Base-by-base conservation (phyloP, 2,329 filamentous ascomycete species). In the Fusarium sp. region DNA sequence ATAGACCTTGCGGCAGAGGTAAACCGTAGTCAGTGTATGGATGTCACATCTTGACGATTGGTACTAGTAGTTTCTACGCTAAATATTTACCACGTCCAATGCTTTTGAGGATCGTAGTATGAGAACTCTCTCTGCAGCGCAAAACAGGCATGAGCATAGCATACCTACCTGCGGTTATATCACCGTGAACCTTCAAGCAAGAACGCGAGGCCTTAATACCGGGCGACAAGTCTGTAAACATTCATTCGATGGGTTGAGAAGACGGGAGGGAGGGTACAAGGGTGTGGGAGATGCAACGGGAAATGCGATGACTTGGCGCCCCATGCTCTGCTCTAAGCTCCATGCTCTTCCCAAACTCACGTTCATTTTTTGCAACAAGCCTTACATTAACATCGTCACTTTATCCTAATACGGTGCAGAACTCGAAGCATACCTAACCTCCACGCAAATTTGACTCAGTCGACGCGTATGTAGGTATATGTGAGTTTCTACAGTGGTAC, bases 221-320 rank as follows among this genome's bases (percentile, higher is more conserved):
- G 14, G 48, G 56, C 49, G 53, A 71, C 59, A 40, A 71, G 58
- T 55, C 49, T 51, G 51, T 61, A 55, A 51, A 59, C 37, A 60
- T 57, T 46, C 25, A 23, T 58, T 63, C 43, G 34, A 69, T 37
- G 34, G 34, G 34, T 68, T 57, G 50, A 72, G 62, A 73, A 59
- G 65, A 75, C 49, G 65, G 73, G 72, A 60, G 65, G 71, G 74
- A 56, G 49, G 49, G 68, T 71, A 59, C 56, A 71, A 69, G 64
- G 68, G 71, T 74, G 73, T 71, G 68, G 57, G 66, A 68, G 66
- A 73, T 68, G 73, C 57, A 67, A 72, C 70, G 66, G 72, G 62
- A 73, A 73, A 75, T 73, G 68, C 68, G 70, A 76, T 76, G 73
- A 74, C 69, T 60, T 75, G 73, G 72, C 67, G 66, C 62, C 70